These are phyloP conservation scores for Oehlia diaphana DNA, from an alignment of 192 early-diverging fungal genomes.

Conservation along the genomic window DNA sequence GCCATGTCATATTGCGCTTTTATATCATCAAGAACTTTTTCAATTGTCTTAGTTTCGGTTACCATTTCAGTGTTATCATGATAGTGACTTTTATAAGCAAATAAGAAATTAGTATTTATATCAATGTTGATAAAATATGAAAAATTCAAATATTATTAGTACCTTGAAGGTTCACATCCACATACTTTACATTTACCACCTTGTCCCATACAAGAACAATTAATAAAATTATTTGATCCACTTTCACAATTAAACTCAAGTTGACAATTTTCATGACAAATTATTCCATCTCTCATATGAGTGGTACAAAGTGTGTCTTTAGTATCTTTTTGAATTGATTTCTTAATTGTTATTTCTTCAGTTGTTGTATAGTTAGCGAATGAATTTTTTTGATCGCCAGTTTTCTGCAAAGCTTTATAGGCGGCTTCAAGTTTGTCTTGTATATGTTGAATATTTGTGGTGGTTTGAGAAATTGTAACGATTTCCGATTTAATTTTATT, in stretches of 20 bases:
- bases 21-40: conserved; percentile 12
- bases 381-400: background rate
- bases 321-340: background rate
- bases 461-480: background rate
- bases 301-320: background rate
- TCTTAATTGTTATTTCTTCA: background rate
- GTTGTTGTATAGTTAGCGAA: conserved; percentile 19
- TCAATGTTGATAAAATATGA: background rate
- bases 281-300: background rate
- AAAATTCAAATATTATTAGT: background rate
- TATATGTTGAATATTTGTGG: background rate
- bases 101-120: no score
- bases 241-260: background rate
- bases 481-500: conserved; percentile 4
- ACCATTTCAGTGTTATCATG: conserved; percentile 1
- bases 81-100: background rate
- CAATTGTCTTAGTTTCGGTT: background rate
- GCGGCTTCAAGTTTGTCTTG: conserved; percentile 3
- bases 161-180: conserved; percentile 11
- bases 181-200: background rate
- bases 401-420: background rate
- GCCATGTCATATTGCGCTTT: conserved; percentile 7
- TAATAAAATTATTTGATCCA: background rate
- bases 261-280: conserved; percentile 14
- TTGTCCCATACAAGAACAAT: background rate